Conservation (phyloP, 331 rosid genomes). For the Stylosanthes scabra region DNA sequence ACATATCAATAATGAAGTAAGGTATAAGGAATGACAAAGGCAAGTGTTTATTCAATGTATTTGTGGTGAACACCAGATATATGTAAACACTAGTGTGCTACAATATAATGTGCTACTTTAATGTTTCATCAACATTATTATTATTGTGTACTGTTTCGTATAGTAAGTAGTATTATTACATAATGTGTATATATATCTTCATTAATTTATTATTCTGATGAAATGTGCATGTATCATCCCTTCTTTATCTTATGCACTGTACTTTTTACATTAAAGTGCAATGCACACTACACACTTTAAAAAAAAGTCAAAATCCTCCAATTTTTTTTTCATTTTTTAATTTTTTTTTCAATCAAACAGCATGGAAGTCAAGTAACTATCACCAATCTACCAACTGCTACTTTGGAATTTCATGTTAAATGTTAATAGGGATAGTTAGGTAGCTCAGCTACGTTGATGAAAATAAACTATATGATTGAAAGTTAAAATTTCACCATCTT, state of each 20-base stretch:
- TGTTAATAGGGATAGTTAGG: slow-evolving; percentile 25
- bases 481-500: slow-evolving; percentile 14
- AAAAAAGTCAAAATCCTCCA: background rate
- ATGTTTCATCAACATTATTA: background rate
- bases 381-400: slow-evolving; percentile 34
- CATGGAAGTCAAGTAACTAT: slow-evolving; percentile 37
- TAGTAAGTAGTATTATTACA: too few relatives aligned
- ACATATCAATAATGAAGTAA: background rate
- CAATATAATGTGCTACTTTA: background rate
- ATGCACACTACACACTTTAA: background rate
- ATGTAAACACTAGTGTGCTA: background rate
- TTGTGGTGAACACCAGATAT: background rate
- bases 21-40: background rate
- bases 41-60: slow-evolving; percentile 15
- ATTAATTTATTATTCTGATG: background rate
- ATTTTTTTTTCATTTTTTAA: background rate
- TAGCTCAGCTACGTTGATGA: slow-evolving; percentile 31
- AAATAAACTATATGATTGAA: background rate
- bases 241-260: background rate
- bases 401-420: slow-evolving; percentile 21
- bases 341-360: slow-evolving; percentile 2
- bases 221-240: background rate
- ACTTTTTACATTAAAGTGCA: background rate
- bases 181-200: too few relatives aligned
- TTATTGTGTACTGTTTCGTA: too few relatives aligned